Evolutionary conservation across 495 filamentous ascomycete genomes (phyloP).

Genomic region (Parathielavia hyrcaniae): DNA sequence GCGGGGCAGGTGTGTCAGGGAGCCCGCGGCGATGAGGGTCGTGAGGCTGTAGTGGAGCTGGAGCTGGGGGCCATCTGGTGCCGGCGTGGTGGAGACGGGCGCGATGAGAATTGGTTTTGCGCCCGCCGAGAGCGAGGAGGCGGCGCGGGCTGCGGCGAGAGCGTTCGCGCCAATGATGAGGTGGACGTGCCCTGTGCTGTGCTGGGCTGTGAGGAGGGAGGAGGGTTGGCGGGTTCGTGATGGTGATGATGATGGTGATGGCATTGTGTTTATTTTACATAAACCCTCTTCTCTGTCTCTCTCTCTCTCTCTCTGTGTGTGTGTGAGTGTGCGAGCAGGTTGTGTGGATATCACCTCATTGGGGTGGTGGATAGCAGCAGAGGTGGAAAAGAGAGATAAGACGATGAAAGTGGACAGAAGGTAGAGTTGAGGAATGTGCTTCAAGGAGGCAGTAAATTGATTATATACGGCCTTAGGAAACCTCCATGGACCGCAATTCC

Average conservation of each 20-base stretch:
- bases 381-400: neutral
- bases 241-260: conserved; percentile 16
- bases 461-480: conserved; percentile 1
- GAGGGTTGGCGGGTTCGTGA: neutral
- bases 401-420: neutral
- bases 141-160: conserved; percentile 73
- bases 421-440: neutral
- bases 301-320: neutral
- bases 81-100: conserved; percentile 23
- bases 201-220: conserved; percentile 71
- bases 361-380: neutral
- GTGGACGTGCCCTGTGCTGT: conserved; percentile 72
- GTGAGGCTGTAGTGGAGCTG: conserved; percentile 65
- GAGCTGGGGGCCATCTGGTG: neutral
- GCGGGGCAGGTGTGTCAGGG: conserved; percentile 65
- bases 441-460: neutral
- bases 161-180: conserved; percentile 81
- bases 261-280: conserved; percentile 14
- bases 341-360: conserved; percentile 2
- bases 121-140: conserved; percentile 76
- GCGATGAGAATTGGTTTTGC: conserved; percentile 81
- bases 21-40: conserved; percentile 64
- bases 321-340: neutral
- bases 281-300: neutral
- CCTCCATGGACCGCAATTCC: neutral